Conservation (phyloP, 176 grass and related monocot species). For the Ensete ventricosum region DNA sequence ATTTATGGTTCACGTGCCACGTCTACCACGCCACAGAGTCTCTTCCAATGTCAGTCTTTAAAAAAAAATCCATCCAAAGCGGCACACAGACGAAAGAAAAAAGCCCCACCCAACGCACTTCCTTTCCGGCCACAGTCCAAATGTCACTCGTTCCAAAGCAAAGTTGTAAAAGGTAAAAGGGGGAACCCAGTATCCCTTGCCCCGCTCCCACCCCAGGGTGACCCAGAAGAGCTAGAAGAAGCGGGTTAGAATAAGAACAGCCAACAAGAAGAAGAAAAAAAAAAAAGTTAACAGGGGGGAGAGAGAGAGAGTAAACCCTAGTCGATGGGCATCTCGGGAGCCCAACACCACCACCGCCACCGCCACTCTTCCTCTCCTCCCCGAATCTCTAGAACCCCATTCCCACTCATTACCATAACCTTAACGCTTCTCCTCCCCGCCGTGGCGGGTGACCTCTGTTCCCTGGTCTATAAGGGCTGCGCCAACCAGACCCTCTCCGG, state of each 20-base stretch:
- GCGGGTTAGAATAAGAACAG: neutral
- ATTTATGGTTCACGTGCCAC: no score
- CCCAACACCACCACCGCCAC: constrained; percentile 1
- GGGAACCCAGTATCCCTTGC: no score
- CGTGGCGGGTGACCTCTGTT: constrained; percentile 42
- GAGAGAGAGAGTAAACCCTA: neutral
- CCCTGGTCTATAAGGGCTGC: constrained; percentile 90
- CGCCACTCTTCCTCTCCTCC: neutral
- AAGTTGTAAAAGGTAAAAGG: neutral
- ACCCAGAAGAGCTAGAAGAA: no score
- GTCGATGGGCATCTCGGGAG: constrained; percentile 1
- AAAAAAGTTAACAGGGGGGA: no score
- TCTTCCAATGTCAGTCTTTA: no score
- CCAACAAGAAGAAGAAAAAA: no score
- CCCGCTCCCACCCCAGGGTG: no score
- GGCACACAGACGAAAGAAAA: no score
- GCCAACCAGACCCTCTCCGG: constrained; percentile 68
- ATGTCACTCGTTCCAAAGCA: neutral
- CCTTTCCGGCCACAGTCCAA: neutral
- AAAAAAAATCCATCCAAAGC: no score
- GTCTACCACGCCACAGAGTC: no score
- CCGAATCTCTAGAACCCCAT: neutral
- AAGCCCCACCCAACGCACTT: no score
- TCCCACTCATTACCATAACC: neutral
- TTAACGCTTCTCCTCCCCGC: neutral